Percentiles rank a stretch among this genome's conserved stretches.
These are phyloP conservation scores for Hypoxylon sp. DNA, from an alignment of 2,329 filamentous ascomycete genomes.

Conservation along the genomic window DNA sequence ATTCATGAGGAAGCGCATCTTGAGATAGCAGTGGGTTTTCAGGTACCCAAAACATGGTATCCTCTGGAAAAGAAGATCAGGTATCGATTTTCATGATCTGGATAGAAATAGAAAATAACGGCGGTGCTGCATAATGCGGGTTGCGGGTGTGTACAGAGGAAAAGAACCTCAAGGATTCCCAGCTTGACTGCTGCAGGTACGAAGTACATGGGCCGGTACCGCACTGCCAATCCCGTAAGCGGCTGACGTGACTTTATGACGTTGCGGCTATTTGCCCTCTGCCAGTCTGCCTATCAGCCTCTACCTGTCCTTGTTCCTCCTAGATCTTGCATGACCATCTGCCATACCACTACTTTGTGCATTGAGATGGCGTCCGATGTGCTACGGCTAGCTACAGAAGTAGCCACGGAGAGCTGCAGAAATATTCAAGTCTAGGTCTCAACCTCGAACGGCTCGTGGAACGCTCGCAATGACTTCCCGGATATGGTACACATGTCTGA, in stretches of 20 bases:
- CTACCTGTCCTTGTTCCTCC: no score
- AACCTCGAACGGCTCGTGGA: not conserved
- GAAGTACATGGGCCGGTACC: no score
- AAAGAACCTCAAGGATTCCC: no score
- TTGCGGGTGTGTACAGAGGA: not conserved
- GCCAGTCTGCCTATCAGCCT: no score
- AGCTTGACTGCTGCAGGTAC: no score
- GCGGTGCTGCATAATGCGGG: not conserved
- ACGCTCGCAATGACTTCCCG: constrained; percentile 7
- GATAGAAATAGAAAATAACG: constrained; percentile 9
- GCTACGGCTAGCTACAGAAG: no score
- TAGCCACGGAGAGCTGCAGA: not conserved
- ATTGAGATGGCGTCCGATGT: not conserved
- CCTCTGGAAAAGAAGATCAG: not conserved
- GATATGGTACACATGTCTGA: not conserved
- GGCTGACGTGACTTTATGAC: constrained; percentile 22
- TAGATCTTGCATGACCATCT: constrained; percentile 17
- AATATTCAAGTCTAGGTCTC: constrained; percentile 11
- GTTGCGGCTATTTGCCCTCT: no score
- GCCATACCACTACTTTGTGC: not conserved
- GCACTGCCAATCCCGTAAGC: not conserved
- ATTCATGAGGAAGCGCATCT: not conserved
- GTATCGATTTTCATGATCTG: constrained; percentile 1
- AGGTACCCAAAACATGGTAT: not conserved
- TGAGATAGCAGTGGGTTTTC: not conserved